Evolutionary conservation across 1,139 yeast genomes (phyloP).

Genomic region (Pneumocystis oryctolagi): DNA sequence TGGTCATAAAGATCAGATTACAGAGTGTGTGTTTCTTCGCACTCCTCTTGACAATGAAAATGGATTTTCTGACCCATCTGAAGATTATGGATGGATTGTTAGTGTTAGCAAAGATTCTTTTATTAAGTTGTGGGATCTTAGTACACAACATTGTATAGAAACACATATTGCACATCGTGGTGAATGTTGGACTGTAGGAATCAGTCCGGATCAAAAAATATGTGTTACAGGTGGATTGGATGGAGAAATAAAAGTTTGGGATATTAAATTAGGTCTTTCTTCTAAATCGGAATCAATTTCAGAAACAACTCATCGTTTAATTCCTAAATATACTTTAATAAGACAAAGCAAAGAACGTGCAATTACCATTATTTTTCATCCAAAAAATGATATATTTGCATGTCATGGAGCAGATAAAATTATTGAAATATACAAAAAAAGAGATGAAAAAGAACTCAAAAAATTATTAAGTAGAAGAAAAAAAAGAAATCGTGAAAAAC

Average conservation of each 20-base stretch:
- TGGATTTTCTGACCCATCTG: constrained; percentile 14
- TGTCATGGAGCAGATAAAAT: constrained; percentile 69
- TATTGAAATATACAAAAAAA: constrained; percentile 64
- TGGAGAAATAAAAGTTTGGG: constrained; percentile 76
- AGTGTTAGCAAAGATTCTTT: constrained; percentile 81
- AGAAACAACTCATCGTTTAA: constrained; percentile 30
- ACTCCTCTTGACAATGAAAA: constrained; percentile 17
- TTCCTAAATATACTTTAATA: constrained; percentile 51
- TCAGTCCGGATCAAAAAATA: constrained; percentile 23
- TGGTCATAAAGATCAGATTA: constrained; percentile 81
- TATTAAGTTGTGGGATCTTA: constrained; percentile 83
- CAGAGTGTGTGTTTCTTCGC: constrained; percentile 43
- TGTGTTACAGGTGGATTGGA: constrained; percentile 60
- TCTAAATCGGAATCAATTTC: not conserved
- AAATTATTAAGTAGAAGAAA: constrained; percentile 69
- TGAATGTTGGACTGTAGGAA: constrained; percentile 77
- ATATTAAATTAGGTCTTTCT: constrained; percentile 38
- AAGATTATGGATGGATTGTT: constrained; percentile 40
- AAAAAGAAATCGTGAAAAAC: constrained; percentile 58
- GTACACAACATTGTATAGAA: constrained; percentile 78
- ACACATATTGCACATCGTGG: constrained; percentile 88
- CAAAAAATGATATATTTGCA: constrained; percentile 36
- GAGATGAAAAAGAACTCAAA: constrained; percentile 63
- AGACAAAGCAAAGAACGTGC: constrained; percentile 73
- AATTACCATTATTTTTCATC: constrained; percentile 41